A percentile compares a stretch with the other conserved stretches of the same genome.
Evolutionary conservation across 306 rosid genomes (phyloP).

Genomic region (Cucumis hystrix): DNA sequence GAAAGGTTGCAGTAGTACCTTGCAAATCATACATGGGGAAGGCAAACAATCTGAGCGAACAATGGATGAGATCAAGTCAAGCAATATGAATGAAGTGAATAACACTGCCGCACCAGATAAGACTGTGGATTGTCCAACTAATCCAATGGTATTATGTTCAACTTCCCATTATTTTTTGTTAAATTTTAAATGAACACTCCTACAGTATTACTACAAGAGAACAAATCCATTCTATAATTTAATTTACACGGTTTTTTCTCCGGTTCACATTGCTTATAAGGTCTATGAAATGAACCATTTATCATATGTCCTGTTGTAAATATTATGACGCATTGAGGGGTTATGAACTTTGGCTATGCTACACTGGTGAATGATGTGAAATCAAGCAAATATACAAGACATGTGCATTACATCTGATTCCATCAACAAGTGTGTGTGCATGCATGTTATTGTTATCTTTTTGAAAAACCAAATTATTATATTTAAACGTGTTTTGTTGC

Average conservation of each 20-base stretch:
- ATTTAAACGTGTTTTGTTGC: background rate
- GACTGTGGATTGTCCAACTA: slow-evolving; percentile 12
- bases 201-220: background rate
- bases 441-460: background rate
- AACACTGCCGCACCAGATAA: slow-evolving; percentile 22
- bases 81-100: slow-evolving; percentile 18
- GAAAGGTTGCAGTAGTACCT: slow-evolving; percentile 12
- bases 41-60: slow-evolving; percentile 14
- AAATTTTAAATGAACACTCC: background rate
- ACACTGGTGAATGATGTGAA: background rate
- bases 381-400: background rate
- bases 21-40: slow-evolving; percentile 15
- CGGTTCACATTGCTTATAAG: background rate
- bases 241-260: background rate
- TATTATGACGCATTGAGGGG: background rate
- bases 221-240: background rate
- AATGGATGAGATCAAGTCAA: slow-evolving; percentile 17
- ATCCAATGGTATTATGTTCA: slow-evolving; percentile 23
- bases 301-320: background rate
- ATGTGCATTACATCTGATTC: background rate
- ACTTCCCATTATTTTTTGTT: background rate
- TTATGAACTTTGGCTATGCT: background rate
- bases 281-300: background rate
- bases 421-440: background rate
- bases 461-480: background rate